Evolutionary conservation across 2,329 filamentous ascomycete species (phyloP).

Genomic region (Colletotrichum brevisporum): DNA sequence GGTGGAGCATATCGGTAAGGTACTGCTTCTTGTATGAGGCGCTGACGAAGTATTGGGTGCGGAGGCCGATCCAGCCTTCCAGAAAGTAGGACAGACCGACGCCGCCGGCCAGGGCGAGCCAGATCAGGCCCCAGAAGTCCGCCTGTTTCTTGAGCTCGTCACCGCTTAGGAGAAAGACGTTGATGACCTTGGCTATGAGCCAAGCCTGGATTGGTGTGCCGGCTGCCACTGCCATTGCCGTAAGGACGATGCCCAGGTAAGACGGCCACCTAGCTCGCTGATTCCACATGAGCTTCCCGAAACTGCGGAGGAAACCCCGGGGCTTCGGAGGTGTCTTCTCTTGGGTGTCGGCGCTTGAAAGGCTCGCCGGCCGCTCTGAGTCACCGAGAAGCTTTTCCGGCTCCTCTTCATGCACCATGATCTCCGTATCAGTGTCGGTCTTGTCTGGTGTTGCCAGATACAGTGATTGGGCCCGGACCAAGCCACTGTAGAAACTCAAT

Average conservation of each 20-base stretch:
- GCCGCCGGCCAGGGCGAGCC: constrained; percentile 47
- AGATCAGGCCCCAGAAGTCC: constrained; percentile 51
- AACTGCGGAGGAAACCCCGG: constrained; percentile 34
- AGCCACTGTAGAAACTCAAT: constrained; percentile 42
- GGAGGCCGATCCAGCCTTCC: constrained; percentile 44
- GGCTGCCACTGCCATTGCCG: constrained; percentile 45
- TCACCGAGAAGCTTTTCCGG: constrained; percentile 10
- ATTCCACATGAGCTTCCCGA: constrained; percentile 42
- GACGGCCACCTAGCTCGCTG: constrained; percentile 45
- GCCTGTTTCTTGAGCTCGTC: constrained; percentile 32
- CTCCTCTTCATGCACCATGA: not conserved
- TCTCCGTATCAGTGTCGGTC: not conserved
- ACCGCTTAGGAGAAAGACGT: constrained; percentile 44
- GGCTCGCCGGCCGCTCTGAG: not conserved
- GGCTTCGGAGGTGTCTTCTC: constrained; percentile 3
- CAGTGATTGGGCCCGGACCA: constrained; percentile 45
- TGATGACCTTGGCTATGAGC: constrained; percentile 48
- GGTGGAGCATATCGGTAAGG: constrained; percentile 47
- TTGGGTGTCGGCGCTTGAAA: not conserved
- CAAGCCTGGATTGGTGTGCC: constrained; percentile 48
- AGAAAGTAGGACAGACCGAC: constrained; percentile 48
- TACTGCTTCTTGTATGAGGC: constrained; percentile 45
- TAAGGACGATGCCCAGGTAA: constrained; percentile 45
- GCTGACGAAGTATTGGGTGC: constrained; percentile 37
- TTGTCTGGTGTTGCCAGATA: constrained; percentile 18